Evolutionary conservation across 2,329 filamentous ascomycete genomes (phyloP).

Genomic region (Ophiostoma himal-ulmi): DNA sequence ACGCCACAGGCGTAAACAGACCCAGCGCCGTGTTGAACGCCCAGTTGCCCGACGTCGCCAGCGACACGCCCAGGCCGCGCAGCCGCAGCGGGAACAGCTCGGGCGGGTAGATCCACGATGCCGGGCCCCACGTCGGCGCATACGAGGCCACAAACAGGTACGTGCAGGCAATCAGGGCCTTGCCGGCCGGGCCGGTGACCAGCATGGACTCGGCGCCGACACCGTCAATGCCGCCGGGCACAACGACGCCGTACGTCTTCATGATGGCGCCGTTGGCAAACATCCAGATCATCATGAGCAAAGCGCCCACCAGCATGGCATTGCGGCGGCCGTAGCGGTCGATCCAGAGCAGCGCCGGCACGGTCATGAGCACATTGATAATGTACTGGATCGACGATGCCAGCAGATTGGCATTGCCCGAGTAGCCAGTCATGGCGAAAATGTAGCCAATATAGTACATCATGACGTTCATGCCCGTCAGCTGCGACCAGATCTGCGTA

Average conservation of each 20-base stretch:
- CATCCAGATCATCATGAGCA: constrained; percentile 53
- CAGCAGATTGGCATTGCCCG: constrained; percentile 50
- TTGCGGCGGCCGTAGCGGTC: constrained; percentile 69
- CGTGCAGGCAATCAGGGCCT: constrained; percentile 58
- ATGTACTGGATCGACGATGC: constrained; percentile 67
- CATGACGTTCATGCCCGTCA: constrained; percentile 73
- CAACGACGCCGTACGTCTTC: constrained; percentile 37
- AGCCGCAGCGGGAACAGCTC: constrained; percentile 44
- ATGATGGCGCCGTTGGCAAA: constrained; percentile 44
- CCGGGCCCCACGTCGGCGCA: constrained; percentile 41
- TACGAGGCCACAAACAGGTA: constrained; percentile 56
- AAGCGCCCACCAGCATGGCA: constrained; percentile 59
- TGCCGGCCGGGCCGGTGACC: constrained; percentile 45
- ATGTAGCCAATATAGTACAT: constrained; percentile 67
- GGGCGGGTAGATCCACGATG: constrained; percentile 43
- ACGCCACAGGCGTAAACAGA: constrained; percentile 8
- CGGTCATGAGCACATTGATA: constrained; percentile 74
- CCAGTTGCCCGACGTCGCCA: constrained; percentile 36
- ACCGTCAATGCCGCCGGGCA: constrained; percentile 33
- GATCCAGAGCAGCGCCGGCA: constrained; percentile 68
- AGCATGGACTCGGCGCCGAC: constrained; percentile 42
- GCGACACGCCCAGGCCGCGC: constrained; percentile 35
- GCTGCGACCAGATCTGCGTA: constrained; percentile 68
- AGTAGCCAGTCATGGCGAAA: constrained; percentile 66
- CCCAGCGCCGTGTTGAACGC: constrained; percentile 28